Conservation (phyloP, 169 alveolate species). For the Neospora caninum region DNA sequence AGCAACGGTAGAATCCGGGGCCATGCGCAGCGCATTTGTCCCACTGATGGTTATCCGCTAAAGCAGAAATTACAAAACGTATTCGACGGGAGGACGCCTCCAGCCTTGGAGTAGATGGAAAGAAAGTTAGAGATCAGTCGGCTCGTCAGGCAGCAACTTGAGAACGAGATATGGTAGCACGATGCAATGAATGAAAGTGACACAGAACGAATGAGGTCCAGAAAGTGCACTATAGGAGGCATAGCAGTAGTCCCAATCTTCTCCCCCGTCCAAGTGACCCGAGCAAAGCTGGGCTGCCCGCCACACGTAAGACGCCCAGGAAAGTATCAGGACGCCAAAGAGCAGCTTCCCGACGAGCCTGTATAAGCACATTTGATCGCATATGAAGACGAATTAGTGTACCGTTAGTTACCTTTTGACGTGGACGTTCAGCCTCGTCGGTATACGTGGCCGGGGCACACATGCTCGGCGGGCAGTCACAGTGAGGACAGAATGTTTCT, state of each 20-base stretch:
- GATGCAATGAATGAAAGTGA: background rate
- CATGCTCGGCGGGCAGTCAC: no score
- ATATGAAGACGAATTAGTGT: no score
- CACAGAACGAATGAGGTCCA: background rate
- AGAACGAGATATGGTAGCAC: background rate
- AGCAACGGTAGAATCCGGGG: no score
- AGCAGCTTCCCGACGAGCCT: background rate
- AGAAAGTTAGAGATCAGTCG: background rate
- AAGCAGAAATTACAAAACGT: no score
- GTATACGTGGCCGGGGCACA: no score
- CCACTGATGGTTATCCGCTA: no score
- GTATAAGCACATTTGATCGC: background rate
- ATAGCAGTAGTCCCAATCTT: conserved; percentile 29
- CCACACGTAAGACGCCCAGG: background rate
- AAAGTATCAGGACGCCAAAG: background rate
- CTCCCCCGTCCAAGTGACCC: conserved; percentile 8
- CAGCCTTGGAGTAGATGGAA: no score
- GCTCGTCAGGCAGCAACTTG: conserved; percentile 1
- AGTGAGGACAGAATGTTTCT: no score
- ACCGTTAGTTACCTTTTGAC: no score
- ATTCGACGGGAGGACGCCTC: no score
- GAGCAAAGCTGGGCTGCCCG: background rate
- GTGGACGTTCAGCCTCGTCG: no score
- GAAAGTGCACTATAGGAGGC: background rate
- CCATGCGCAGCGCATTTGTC: no score